A percentile compares a stretch with the other conserved stretches of the same genome.
Conservation (phyloP, 257 asterid genomes). For the Penstemon barbatus region DNA sequence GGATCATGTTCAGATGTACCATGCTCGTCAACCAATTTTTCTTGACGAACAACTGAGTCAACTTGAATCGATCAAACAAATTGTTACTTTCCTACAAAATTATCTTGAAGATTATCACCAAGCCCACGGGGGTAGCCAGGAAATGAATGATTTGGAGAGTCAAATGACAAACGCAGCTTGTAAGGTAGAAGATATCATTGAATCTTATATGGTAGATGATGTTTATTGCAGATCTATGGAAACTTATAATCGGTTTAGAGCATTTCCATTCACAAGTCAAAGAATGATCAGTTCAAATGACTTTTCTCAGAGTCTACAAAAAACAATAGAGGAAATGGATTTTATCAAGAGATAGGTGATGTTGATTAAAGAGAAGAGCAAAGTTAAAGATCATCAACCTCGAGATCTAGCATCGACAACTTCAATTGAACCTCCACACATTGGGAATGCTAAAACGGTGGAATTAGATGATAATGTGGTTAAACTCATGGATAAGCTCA, state of each 20-base stretch:
- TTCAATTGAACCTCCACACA: too few species aligned
- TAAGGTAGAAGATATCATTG: background rate
- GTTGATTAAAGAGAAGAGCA: too few species aligned
- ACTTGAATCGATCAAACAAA: background rate
- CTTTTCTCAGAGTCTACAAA: background rate
- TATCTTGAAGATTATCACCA: background rate
- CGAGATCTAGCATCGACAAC: too few species aligned
- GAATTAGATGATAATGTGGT: background rate
- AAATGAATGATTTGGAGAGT: background rate
- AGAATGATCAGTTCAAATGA: background rate
- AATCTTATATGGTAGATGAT: background rate
- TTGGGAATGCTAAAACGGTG: background rate
- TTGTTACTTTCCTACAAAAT: background rate
- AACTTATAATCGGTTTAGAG: too few species aligned
- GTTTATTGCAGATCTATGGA: background rate
- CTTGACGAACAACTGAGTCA: background rate
- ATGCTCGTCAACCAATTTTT: too few species aligned
- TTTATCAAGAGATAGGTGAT: too few species aligned
- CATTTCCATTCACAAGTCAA: too few species aligned
- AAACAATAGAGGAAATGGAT: too few species aligned
- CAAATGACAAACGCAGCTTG: background rate
- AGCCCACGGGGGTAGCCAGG: background rate
- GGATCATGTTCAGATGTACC: too few species aligned
- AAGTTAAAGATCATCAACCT: too few species aligned
- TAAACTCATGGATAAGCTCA: background rate